Evolutionary conservation across 2,329 filamentous ascomycete species (phyloP), one percentile per base, ranked within the genome.

Genomic region (Fusarium incarnatum): DNA sequence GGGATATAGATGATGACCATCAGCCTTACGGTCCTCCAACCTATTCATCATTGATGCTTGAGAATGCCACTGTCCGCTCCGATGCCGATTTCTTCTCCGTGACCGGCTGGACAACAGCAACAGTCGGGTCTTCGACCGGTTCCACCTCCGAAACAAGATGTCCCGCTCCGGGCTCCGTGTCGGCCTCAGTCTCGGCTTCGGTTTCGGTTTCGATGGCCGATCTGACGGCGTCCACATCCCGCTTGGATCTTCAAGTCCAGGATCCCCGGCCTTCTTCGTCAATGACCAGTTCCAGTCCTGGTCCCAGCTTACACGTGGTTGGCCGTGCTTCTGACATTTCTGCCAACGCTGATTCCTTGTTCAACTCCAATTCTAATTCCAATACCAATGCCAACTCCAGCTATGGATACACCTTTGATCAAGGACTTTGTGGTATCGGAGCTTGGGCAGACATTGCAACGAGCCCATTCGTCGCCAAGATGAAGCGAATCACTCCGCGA

Each of bases 391-490:
- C 34, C 44, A 50, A 52, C 32, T 56, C 59, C 23, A 47, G 27
- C 44, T 40, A 64, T 16, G 48, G 37, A 53, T 57, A 52, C 53
- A 46, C 27, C 53, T 54, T 56, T 34, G 52, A 54, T 22, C 64
- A 52, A 25, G 47, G 66, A 42, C 58, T 74, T 16, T 70, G 54
- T 25, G 72, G 62, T 30, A 62, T 73, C 42, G 72, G 72, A 30
- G 64, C 70, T 10, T 74, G 72, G 72, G 72, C 72, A 44, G 70
- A 74, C 32, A 52, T 52, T 22, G 34, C 62, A 23, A 61, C 53
- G 10, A 64, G 64, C 48, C 50, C 56, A 20, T 37, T 71, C 22
- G 48, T 42, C 37, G 53, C 62, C 63, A 71, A 64, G 48, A 70
- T 54, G 40, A 59, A 27, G 32, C 49, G 67, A 44, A 55, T 55